Base-by-base conservation (phyloP, 106 monocot species). In the Dactylorhiza incarnata region DNA sequence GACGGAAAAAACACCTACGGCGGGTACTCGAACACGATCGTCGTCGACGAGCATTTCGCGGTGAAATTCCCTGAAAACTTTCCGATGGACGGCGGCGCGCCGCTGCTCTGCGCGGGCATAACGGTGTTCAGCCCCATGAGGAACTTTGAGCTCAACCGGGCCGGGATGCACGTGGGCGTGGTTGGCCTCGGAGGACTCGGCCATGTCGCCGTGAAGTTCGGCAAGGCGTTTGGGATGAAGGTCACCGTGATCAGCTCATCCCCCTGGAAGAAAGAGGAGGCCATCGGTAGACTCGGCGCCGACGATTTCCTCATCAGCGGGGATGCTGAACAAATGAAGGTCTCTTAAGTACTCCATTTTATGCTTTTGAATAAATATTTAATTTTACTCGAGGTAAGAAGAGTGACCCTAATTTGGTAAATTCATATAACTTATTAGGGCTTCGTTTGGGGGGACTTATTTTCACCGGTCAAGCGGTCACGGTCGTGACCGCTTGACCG, bases 11-110 rank as follows among this genome's bases (percentile, higher is more conserved):
- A 37, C 1, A 86, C 93, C 17, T 83, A 83, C 17, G 93, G 93
- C 7, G 93, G 93, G 9, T 93, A 82, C 76, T 88, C 90, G 7
- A 71, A 90, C 26, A 69, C 67, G 51, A 11, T 94, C 1, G 90
- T 88, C 17, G 93, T 90, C 2, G 50, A 84, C 13, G 79, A 88
- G 74, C 80, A 81, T 24, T 94, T 86, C 48, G 90, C 49, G 49
- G 76, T 49, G 20, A 76, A 76, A 16, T 76, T 66, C 25, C 66
- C 66, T 25, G 45, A 59, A 16, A 45, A 67, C 66, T 48, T 67
- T 67, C 26, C 66, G 59, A 0, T 76, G 66, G 76, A 75, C 22
- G 3, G 66, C 44, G 66, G 76, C 46, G 48, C 76, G 13, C 66
- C 48, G 49, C 63, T 25, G 45, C 66, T 66, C 66, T 67, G 76